Evolutionary conservation across 148 eudicot genomes (phyloP).

Genomic region (Spergularia marina): DNA sequence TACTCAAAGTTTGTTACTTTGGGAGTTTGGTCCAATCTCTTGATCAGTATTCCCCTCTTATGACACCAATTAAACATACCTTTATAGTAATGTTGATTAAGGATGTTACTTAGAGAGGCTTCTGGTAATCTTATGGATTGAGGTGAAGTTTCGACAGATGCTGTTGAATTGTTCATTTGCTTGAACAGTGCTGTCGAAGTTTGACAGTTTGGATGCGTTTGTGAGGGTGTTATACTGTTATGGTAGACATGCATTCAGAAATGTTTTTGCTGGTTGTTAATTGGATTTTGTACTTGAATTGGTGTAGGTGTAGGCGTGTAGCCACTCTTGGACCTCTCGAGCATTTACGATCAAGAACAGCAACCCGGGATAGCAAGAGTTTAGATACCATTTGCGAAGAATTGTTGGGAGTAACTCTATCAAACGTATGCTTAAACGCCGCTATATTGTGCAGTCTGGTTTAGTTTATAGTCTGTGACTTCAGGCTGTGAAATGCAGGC

Average conservation of each 20-base stretch:
- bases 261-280: not conserved
- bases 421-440: conserved; percentile 52
- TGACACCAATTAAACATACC: not conserved
- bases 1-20: not conserved
- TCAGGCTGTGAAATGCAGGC: not conserved
- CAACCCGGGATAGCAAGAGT: conserved; percentile 70
- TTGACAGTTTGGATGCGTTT: not conserved
- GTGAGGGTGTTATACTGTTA: not conserved
- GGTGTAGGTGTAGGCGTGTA: conserved; percentile 56
- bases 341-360: conserved; percentile 57
- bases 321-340: conserved; percentile 78
- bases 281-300: conserved; percentile 20
- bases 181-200: not conserved
- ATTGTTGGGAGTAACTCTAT: conserved; percentile 64
- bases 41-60: not conserved
- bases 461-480: not conserved
- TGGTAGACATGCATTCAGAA: not conserved
- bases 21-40: not conserved
- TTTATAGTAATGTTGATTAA: not conserved
- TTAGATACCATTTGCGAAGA: conserved; percentile 79
- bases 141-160: no score
- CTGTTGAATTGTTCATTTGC: not conserved
- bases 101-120: not conserved
- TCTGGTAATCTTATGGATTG: not conserved
- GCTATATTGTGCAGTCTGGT: not conserved